Evolutionary conservation across 2,329 filamentous ascomycete genomes (phyloP), one percentile per base, ranked within the genome.

Genomic region (Xylaria arbuscula): DNA sequence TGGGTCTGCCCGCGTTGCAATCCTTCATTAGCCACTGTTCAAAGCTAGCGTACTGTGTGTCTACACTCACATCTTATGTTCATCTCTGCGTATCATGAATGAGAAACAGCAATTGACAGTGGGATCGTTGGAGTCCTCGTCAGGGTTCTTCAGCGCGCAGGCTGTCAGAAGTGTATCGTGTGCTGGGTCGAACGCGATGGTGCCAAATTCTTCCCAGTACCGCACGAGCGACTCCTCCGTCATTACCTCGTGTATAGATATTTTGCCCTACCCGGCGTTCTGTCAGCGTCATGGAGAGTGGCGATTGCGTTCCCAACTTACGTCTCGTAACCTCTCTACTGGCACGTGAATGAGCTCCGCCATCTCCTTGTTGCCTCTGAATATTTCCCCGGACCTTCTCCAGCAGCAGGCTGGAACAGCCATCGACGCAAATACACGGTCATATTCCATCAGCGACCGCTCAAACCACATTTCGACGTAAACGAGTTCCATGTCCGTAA

Each of bases 391-490:
- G 0, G 96, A 99, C 76, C 96, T 87, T 76, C 96, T 88, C 96
- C 96, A 99, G 79, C 95, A 97, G 81, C 96, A 99, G 15, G 96
- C 96, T 0, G 96, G 96, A 70, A 99, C 95, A 1, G 96, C 96
- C 96, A 99, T 99, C 79, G 94, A 97, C 1, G 96, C 96, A 83
- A 99, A 99, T 1, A 99, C 94, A 38, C 96, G 93, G 77, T 99
- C 96, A 76, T 98, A 98, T 78, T 98, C 96, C 92, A 98, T 96
- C 74, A 99, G 83, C 71, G 93, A 96, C 76, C 92, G 90, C 80
- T 99, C 96, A 77, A 99, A 98, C 95, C 96, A 98, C 93, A 98
- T 98, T 81, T 99, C 96, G 11, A 98, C 95, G 67, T 94, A 89
- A 34, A 98, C 91, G 32, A 99, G 88, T 80, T 99, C 93, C 79